Evolutionary conservation across 768 basidiomycete genomes (phyloP), one percentile per base, ranked within the genome.

Genomic region (Leccinellum albellum): DNA sequence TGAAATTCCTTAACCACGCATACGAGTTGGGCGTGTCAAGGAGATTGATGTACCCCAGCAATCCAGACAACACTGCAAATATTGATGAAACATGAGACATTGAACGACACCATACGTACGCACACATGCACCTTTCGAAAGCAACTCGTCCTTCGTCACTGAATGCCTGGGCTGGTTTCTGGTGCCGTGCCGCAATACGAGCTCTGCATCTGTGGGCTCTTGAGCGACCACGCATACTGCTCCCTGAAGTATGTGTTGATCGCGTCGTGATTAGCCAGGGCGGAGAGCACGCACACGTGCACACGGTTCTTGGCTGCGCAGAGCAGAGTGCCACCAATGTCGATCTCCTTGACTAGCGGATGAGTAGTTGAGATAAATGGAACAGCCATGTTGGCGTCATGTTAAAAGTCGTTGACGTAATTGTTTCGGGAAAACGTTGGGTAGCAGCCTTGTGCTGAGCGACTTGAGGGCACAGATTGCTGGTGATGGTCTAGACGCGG

Each of bases 241-340:
- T 93, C 89, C 61, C 97, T 83, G 80, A 99, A 98, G 76, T 99
- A 99, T 33, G 87, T 89, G 59, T 92, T 87, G 68, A 99, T 99
- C 15, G 94, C 94, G 17, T 80, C 71, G 71, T 99, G 98, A 71
- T 99, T 97, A 10, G 81, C 73, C 24, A 94, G 93, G 70, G 94
- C 91, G 42, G 90, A 95, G 45, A 96, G 78, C 46, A 98, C 86
- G 31, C 87, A 89, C 28, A 95, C 93, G 45, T 95, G 88, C 51
- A 80, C 90, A 76, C 98, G 97, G 73, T 99, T 99, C 76, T 99
- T 99, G 54, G 97, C 97, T 2, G 96, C 97, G 42, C 97, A 89
- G 49, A 98, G 85, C 9, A 99, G 87, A 6, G 97, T 98, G 26
- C 97, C 97, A 6, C 97, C 97, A 56, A 99, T 98, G 74, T 99